phyloP scores from a whole-genome alignment of 2,329 filamentous ascomycete genomes.

The Cercospora beticola region DNA sequence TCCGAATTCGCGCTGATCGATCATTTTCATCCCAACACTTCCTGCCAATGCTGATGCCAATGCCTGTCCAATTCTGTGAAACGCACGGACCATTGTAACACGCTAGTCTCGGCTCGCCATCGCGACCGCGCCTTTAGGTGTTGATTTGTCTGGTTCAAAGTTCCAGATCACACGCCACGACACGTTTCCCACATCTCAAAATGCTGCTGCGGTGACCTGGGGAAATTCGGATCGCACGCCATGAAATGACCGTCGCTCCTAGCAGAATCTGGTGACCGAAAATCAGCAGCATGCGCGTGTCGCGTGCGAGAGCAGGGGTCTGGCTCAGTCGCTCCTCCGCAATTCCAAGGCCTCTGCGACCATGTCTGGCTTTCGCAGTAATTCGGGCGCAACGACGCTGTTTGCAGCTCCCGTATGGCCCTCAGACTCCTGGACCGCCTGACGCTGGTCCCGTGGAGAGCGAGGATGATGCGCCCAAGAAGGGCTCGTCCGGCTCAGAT shows the following conservation, averaged over 20 bases:
- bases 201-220: background rate
- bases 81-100: background rate
- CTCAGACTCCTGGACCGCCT: slow-evolving; percentile 24
- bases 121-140: background rate
- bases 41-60: background rate
- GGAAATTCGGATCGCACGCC: background rate
- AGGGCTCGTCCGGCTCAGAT: slow-evolving; percentile 13
- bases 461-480: slow-evolving; percentile 19
- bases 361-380: background rate
- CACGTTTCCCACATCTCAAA: background rate
- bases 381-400: slow-evolving; percentile 8
- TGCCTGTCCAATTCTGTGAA: background rate
- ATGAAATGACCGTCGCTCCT: background rate
- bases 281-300: slow-evolving; percentile 11
- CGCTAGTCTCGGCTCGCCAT: background rate
- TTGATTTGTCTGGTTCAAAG: background rate
- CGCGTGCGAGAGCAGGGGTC: slow-evolving; percentile 15
- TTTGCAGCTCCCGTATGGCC: slow-evolving; percentile 19
- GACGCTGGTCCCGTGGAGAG: slow-evolving; percentile 22
- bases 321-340: slow-evolving; percentile 10
- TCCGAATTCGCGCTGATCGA: background rate
- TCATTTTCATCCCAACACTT: background rate
- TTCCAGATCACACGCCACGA: background rate
- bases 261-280: background rate
- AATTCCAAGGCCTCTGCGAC: slow-evolving; percentile 12